Conservation (phyloP, 83 land plant species). For the Thuja plicata region DNA sequence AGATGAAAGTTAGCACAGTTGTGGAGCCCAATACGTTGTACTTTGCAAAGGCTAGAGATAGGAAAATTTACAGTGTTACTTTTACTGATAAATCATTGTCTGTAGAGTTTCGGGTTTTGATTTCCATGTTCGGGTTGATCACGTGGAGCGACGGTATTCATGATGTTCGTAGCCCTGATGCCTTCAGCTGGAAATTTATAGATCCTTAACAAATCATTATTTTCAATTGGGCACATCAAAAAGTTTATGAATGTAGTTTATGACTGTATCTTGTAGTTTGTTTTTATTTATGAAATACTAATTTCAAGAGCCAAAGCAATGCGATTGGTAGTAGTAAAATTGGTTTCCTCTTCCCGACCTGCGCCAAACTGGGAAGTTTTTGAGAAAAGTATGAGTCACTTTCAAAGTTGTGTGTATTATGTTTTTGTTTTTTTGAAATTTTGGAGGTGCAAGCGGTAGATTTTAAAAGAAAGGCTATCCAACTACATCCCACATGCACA, state of each 20-base stretch:
- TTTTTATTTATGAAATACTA: not conserved
- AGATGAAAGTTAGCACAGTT: slow-evolving; percentile 24
- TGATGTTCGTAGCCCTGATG: slow-evolving; percentile 68
- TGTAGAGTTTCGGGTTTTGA: not conserved
- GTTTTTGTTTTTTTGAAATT: no score
- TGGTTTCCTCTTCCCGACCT: no score
- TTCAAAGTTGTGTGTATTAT: no score
- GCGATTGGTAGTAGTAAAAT: no score
- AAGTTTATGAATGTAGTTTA: no score
- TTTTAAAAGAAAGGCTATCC: no score
- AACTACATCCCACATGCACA: no score
- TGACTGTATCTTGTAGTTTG: not conserved
- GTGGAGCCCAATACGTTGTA: slow-evolving; percentile 46
- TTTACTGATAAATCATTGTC: slow-evolving; percentile 30
- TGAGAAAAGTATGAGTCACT: no score
- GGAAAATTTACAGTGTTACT: slow-evolving; percentile 53
- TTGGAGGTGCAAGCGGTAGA: no score
- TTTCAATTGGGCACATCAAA: not conserved
- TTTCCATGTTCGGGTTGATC: slow-evolving; percentile 41
- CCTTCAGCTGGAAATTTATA: slow-evolving; percentile 41
- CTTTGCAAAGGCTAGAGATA: slow-evolving; percentile 42
- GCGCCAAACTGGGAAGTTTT: no score
- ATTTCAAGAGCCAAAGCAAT: no score
- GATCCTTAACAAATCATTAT: not conserved
- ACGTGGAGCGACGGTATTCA: slow-evolving; percentile 70